phyloP scores from a whole-genome alignment of 2,329 filamentous ascomycete species.

The Monilinia vaccinii-corymbosi region DNA sequence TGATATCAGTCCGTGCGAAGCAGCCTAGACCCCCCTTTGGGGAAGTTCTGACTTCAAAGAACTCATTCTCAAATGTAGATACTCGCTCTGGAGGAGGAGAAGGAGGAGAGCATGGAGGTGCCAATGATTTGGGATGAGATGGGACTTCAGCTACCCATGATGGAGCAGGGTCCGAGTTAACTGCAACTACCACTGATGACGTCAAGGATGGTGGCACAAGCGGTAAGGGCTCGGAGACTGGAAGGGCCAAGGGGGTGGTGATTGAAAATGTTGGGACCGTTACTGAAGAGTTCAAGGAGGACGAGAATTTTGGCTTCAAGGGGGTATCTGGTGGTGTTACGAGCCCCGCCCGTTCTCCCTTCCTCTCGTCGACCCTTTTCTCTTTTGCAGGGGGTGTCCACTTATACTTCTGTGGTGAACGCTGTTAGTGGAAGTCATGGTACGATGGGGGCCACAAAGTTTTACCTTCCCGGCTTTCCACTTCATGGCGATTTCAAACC shows the following conservation, averaged over 20 bases:
- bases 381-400: neutral
- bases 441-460: neutral
- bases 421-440: neutral
- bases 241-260: neutral
- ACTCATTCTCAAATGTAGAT: conserved; percentile 18
- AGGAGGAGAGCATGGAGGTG: neutral
- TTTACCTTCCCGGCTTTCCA: conserved; percentile 8
- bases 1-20: conserved; percentile 25
- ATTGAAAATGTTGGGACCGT: neutral
- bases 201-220: neutral
- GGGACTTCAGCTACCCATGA: neutral
- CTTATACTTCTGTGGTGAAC: neutral
- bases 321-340: neutral
- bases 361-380: neutral
- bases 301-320: neutral
- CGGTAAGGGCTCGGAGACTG: neutral
- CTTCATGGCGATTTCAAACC: conserved; percentile 12
- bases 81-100: neutral
- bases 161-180: neutral
- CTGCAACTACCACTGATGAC: neutral
- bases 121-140: neutral
- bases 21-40: conserved; percentile 25
- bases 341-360: neutral
- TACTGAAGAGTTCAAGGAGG: neutral
- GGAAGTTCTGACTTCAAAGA: conserved; percentile 24